A percentile compares a stretch with the other conserved stretches of the same genome.
These are phyloP conservation scores for Yamadazyma friedrichii DNA, from an alignment of 1,139 yeast species.

Conservation along the genomic window DNA sequence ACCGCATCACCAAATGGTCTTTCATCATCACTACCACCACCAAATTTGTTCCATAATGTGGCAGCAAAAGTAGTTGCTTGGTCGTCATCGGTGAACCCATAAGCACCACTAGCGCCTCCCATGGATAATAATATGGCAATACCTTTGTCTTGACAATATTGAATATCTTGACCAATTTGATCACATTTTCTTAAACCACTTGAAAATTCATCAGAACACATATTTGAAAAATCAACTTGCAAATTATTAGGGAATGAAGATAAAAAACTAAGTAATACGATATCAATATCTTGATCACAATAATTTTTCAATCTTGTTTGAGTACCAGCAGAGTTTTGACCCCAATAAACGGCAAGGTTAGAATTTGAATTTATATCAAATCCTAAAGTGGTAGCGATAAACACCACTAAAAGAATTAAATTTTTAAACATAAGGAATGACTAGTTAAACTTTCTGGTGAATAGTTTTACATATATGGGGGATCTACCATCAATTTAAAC, in stretches of 20 bases:
- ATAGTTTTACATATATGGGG: too few species aligned
- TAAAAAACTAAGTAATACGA: slow-evolving; percentile 70
- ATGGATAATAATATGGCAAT: slow-evolving; percentile 75
- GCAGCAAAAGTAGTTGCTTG: slow-evolving; percentile 70
- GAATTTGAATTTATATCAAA: slow-evolving; percentile 47
- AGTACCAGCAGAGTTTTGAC: slow-evolving; percentile 65
- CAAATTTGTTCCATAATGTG: slow-evolving; percentile 82
- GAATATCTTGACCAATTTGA: slow-evolving; percentile 69
- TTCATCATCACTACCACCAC: slow-evolving; percentile 60
- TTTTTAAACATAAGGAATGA: slow-evolving; percentile 7
- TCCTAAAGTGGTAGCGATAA: slow-evolving; percentile 19
- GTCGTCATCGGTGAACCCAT: slow-evolving; percentile 65
- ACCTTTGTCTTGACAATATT: slow-evolving; percentile 79
- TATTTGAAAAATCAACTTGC: slow-evolving; percentile 66
- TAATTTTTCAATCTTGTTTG: slow-evolving; percentile 65
- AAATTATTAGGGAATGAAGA: slow-evolving; percentile 51
- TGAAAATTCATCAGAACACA: slow-evolving; percentile 52
- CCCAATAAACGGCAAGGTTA: slow-evolving; percentile 87
- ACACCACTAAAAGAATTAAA: background rate
- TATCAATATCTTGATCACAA: slow-evolving; percentile 73
- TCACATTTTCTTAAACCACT: slow-evolving; percentile 62
- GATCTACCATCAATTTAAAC: too few species aligned
- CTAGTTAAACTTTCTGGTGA: background rate
- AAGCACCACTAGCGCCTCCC: slow-evolving; percentile 84
- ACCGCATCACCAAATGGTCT: slow-evolving; percentile 72